phyloP scores from a whole-genome alignment of 2,329 filamentous ascomycete genomes.

The Colletotrichum cereale region DNA sequence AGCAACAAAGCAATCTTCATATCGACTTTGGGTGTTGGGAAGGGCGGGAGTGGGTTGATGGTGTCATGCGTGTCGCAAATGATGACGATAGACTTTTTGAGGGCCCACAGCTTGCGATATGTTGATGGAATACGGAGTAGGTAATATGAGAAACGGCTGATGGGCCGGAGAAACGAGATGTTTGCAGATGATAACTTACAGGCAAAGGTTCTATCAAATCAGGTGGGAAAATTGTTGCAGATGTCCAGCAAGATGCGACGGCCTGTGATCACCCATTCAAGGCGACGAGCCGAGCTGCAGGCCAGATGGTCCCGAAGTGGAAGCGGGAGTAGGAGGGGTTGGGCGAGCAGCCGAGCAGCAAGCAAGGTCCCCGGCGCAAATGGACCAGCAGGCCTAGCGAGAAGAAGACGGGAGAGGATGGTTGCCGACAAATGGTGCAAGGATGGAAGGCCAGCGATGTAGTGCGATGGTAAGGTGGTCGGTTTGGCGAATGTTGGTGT shows the following conservation, averaged over 20 bases:
- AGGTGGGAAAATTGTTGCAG: conserved; percentile 12
- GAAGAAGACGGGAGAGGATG: neutral
- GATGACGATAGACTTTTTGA: conserved; percentile 16
- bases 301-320: conserved; percentile 31
- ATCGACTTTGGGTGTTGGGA: conserved; percentile 14
- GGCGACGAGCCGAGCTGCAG: conserved; percentile 36
- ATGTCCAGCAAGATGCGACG: neutral
- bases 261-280: conserved; percentile 30
- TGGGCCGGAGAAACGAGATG: neutral
- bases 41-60: conserved; percentile 7
- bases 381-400: conserved; percentile 16
- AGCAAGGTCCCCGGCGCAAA: conserved; percentile 37
- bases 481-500: neutral
- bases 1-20: conserved; percentile 25
- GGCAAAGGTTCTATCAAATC: conserved; percentile 27
- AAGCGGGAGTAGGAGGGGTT: conserved; percentile 27
- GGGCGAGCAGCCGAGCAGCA: conserved; percentile 3
- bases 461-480: neutral
- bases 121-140: conserved; percentile 14
- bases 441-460: conserved; percentile 13
- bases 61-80: conserved; percentile 23
- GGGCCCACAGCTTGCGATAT: conserved; percentile 21
- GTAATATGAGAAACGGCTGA: neutral
- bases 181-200: conserved; percentile 25
- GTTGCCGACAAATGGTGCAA: conserved; percentile 4